These are phyloP conservation scores for Phlyctochytrium planicorne DNA, from an alignment of 192 early-diverging fungal genomes.

Conservation along the genomic window DNA sequence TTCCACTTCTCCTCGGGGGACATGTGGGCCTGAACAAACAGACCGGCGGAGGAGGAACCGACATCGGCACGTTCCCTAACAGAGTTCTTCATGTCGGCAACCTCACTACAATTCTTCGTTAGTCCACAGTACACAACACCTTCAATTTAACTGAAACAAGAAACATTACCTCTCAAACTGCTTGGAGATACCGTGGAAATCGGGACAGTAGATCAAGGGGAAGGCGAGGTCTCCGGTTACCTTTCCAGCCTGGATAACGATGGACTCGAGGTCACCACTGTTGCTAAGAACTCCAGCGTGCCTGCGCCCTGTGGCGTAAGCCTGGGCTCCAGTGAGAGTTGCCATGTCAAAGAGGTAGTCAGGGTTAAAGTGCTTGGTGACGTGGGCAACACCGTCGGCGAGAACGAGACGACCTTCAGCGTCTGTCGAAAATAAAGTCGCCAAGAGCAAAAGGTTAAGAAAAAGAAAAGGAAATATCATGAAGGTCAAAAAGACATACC, in stretches of 20 bases:
- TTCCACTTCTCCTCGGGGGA: slow-evolving; percentile 21
- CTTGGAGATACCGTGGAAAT: slow-evolving; percentile 23
- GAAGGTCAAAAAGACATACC: slow-evolving; percentile 28
- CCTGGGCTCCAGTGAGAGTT: slow-evolving; percentile 55
- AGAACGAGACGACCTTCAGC: slow-evolving; percentile 45
- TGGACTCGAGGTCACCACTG: slow-evolving; percentile 36
- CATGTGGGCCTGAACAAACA: slow-evolving; percentile 24
- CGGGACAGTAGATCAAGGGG: slow-evolving; percentile 37
- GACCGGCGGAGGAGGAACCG: neutral
- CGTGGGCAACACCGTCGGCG: slow-evolving; percentile 52
- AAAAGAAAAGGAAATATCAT: neutral
- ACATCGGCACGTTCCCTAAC: slow-evolving; percentile 37
- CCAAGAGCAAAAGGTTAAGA: neutral
- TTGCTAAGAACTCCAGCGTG: slow-evolving; percentile 47
- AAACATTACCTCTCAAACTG: slow-evolving; percentile 13
- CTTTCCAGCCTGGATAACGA: slow-evolving; percentile 35
- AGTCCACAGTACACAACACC: neutral
- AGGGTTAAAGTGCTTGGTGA: slow-evolving; percentile 42
- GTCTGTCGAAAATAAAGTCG: neutral
- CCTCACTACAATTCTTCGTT: slow-evolving; percentile 30
- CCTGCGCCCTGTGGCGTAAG: slow-evolving; percentile 46
- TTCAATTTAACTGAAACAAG: slow-evolving; percentile 3
- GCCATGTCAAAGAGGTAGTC: slow-evolving; percentile 54
- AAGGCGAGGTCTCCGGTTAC: slow-evolving; percentile 39
- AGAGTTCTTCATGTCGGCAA: slow-evolving; percentile 54